Base-by-base conservation (phyloP, 2,329 filamentous ascomycete species). In the Periconia macrospinosa region DNA sequence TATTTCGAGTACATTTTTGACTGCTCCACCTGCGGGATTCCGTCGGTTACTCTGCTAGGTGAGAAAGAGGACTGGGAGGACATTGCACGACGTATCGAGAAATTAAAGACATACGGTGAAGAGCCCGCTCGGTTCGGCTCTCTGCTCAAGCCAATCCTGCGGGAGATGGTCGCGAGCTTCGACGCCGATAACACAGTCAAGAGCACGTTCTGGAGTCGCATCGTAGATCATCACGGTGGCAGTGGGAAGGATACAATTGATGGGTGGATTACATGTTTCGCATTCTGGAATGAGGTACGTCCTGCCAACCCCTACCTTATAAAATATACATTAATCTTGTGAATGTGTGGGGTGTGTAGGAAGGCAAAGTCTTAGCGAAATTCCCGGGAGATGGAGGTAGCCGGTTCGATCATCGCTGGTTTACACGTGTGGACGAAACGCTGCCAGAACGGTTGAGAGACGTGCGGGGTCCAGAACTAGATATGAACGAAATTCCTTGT, bases 31-130 rank as follows among this genome's bases (percentile, higher is more conserved):
- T 84, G 81, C 56, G 82, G 81, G 0, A 69, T 85, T 2, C 83
- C 82, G 0, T 76, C 75, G 0, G 79, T 84, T 0, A 84, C 81
- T 0, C 65, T 85, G 1, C 71, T 80, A 0, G 82, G 82, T 2
- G 72, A 79, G 40, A 61, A 70, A 13, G 52, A 54, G 1, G 81
- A 85, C 63, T 85, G 79, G 75, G 60, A 69, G 19, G 59, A 61
- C 20, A 65, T 85, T 7, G 59, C 75, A 10, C 54, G 33, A 1
- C 78, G 76, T 55, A 54, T 84, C 6, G 75, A 80, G 13, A 72
- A 71, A 15, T 63, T 84, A 1, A 19, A 57, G 0, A 64, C 75
- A 1, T 80, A 79, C 49, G 82, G 81, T 0, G 43, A 63, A 1
- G 76, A 84, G 61, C 70, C 79, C 0, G 58, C 57, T 62, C 27